These are phyloP conservation scores for Cladosporium sp. DNA, from an alignment of 2,329 filamentous ascomycete species.

Conservation along the genomic window DNA sequence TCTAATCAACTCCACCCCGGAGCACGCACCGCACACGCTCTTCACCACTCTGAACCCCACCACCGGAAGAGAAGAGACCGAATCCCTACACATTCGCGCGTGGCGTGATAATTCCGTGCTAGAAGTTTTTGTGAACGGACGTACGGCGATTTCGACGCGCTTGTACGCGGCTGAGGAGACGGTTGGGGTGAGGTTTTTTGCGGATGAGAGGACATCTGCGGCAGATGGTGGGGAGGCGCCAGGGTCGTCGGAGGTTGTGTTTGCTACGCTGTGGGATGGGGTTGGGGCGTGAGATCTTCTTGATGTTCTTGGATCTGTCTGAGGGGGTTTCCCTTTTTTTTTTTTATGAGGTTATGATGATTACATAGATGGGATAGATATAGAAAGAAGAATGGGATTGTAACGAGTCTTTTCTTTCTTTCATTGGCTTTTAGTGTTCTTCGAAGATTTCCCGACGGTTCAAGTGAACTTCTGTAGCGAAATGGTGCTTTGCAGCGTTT, in stretches of 20 bases:
- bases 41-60: conserved; percentile 31
- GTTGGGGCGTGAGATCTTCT: too few species aligned
- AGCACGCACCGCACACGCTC: conserved; percentile 42
- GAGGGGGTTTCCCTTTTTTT: too few species aligned
- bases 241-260: conserved; percentile 15
- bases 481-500: too few species aligned
- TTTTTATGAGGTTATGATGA: too few species aligned
- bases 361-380: too few species aligned
- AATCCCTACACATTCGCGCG: conserved; percentile 37
- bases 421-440: too few species aligned
- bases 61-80: conserved; percentile 9
- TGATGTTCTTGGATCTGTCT: too few species aligned
- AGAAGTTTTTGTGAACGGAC: conserved; percentile 44
- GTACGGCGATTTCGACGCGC: conserved; percentile 38
- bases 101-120: conserved; percentile 42
- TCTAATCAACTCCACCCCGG: conserved; percentile 26
- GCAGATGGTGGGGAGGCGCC: conserved; percentile 9
- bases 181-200: conserved; percentile 23
- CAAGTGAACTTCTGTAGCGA: too few species aligned
- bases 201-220: conserved; percentile 11
- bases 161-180: conserved; percentile 24
- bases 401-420: too few species aligned
- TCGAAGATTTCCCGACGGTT: too few species aligned
- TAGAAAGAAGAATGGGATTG: too few species aligned
- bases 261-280: conserved; percentile 22